Base-by-base conservation (phyloP, 2,329 filamentous ascomycete species). In the Talaromyces sp. region DNA sequence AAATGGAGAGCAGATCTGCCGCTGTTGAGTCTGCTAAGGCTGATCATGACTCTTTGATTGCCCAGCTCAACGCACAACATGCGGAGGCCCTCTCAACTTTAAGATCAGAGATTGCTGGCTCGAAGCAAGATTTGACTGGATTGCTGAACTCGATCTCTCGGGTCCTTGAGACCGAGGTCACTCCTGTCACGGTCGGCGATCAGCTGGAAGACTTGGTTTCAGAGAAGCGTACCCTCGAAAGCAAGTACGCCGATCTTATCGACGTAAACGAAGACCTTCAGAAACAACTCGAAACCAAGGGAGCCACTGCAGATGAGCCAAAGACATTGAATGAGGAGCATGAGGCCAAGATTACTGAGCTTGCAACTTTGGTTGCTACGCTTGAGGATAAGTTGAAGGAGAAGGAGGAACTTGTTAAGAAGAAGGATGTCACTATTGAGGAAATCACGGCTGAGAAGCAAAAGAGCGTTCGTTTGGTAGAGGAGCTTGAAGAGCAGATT, bases 401-500 rank as follows among this genome's bases (percentile, higher is more conserved):
- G 65, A 80, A 80, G 68, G 78, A 82, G 1, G 76, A 76, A 57
- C 72, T 78, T 60, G 71, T 82, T 58, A 78, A 78, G 73, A 81
- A 81, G 73, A 80, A 80, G 70, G 80, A 82, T 56, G 71, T 75
- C 4, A 72, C 78, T 4, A 72, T 81, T 27, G 82, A 85, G 67
- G 81, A 81, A 68, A 80, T 88, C 64, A 82, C 79, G 24, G 80
- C 82, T 16, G 86, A 87, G 79, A 96, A 96, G 82, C 89, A 92
- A 81, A 97, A 96, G 84, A 96, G 95, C 77, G 90, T 91, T 48
- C 88, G 92, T 24, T 83, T 99, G 13, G 92, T 99, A 9, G 92
- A 98, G 76, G 94, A 99, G 79, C 88, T 99, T 5, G 95, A 99
- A 78, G 94, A 98, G 72, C 95, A 99, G 77, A 87, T 99, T 62